phyloP scores from a whole-genome alignment of 208 protist genomes.

The Trypanosoma rangeli region DNA sequence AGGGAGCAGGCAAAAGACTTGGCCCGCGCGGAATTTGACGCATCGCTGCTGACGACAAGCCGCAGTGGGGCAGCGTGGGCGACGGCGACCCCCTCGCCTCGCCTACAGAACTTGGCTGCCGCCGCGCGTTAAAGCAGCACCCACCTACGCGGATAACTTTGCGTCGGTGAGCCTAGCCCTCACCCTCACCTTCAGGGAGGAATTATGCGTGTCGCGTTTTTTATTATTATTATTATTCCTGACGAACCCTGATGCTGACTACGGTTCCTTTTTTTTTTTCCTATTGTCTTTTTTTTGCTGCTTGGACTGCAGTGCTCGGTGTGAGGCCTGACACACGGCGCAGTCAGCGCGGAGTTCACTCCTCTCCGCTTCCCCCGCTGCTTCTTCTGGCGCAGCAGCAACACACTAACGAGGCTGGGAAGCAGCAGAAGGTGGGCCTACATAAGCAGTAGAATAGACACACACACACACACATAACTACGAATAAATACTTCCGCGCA shows the following conservation, averaged over 20 bases:
- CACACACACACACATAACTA: neutral
- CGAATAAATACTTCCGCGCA: neutral
- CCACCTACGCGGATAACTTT: neutral
- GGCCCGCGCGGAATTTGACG: conserved; percentile 45
- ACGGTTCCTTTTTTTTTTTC: neutral
- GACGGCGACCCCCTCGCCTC: neutral
- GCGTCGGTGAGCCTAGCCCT: neutral
- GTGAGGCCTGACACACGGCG: neutral
- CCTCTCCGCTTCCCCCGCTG: neutral
- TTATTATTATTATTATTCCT: too few species aligned
- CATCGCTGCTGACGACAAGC: conserved; percentile 34
- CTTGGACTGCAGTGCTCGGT: neutral
- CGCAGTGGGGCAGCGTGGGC: neutral
- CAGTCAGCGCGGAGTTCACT: neutral
- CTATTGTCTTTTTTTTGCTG: too few species aligned
- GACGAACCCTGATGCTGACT: too few species aligned
- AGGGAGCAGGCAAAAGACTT: conserved; percentile 27
- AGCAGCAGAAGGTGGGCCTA: neutral
- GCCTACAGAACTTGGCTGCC: neutral
- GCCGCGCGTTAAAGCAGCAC: neutral
- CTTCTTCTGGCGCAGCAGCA: neutral
- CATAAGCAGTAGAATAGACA: neutral
- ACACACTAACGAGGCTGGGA: neutral
- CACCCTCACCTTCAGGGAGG: too few species aligned
- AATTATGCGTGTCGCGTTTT: too few species aligned